Base-by-base conservation (phyloP, 2,329 filamentous ascomycete species). In the Epichloe bromicola region DNA sequence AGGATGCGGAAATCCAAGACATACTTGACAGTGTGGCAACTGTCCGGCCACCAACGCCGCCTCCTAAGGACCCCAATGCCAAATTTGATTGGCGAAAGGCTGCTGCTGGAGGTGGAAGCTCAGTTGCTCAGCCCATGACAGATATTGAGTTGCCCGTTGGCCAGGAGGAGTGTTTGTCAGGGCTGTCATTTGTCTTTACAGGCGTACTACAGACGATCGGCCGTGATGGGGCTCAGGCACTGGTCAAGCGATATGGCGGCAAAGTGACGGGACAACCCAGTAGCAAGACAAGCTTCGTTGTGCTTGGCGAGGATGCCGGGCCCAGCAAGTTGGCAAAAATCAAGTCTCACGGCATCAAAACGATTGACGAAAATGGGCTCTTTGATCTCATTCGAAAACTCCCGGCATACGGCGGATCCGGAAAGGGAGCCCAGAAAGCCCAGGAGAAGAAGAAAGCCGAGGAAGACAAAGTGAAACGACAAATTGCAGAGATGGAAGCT, bases 321-420 rank as follows among this genome's bases (percentile, higher is more conserved):
- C 93, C 93, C 1, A 94, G 85, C 67, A 98, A 98, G 65, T 74
- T 98, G 40, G 75, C 83, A 57, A 96, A 90, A 58, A 97, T 98
- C 58, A 75, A 79, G 51, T 78, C 88, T 19, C 72, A 86, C 59
- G 80, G 80, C 0, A 80, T 97, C 64, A 96, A 89, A 66, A 94
- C 90, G 0, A 96, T 98, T 61, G 85, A 96, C 59, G 94, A 98
- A 64, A 80, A 94, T 58, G 94, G 93, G 1, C 71, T 98, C 3
- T 95, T 95, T 58, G 84, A 86, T 53, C 76, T 98, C 43, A 94
- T 98, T 58, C 77, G 81, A 54, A 73, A 72, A 30, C 74, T 97
- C 49, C 91, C 93, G 39, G 85, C 88, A 1, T 86, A 88, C 61
- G 93, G 94, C 44, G 93, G 94, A 7, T 80, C 84, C 60, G 86